A percentile compares a stretch with the other conserved stretches of the same genome.
Evolutionary conservation across 2,329 filamentous ascomycete species (phyloP).

Genomic region (Colletotrichum noveboracense): DNA sequence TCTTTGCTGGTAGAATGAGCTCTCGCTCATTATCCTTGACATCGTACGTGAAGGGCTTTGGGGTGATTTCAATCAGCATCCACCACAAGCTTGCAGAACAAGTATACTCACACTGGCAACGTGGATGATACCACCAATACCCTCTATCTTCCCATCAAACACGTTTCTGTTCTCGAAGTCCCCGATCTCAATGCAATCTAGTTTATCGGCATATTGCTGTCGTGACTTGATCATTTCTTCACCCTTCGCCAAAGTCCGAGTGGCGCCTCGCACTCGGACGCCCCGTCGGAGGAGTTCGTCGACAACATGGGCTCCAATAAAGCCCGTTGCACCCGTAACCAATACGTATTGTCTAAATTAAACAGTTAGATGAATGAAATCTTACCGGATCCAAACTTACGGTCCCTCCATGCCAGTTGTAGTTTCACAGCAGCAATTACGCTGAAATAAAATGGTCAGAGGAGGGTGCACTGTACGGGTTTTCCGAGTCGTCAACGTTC

Average conservation of each 20-base stretch:
- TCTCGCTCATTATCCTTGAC: constrained; percentile 49
- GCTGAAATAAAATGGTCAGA: neutral
- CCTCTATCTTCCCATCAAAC: constrained; percentile 42
- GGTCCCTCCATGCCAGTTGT: neutral
- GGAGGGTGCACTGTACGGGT: too few species aligned
- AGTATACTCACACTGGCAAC: constrained; percentile 42
- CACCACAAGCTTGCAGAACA: rapidly evolving
- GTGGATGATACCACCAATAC: constrained; percentile 48
- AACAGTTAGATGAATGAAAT: rapidly evolving
- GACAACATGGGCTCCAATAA: constrained; percentile 36
- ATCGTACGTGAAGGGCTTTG: constrained; percentile 47
- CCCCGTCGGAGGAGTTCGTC: constrained; percentile 33
- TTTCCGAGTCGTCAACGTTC: too few species aligned
- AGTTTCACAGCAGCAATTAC: neutral
- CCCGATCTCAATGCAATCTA: constrained; percentile 47
- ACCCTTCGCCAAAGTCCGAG: constrained; percentile 33
- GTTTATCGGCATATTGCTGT: constrained; percentile 34
- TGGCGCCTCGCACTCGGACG: constrained; percentile 34
- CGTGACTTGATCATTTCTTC: constrained; percentile 40
- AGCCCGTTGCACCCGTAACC: constrained; percentile 8
- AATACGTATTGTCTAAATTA: neutral
- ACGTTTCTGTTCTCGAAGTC: constrained; percentile 45
- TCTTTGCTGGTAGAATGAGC: constrained; percentile 49
- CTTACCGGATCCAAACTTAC: neutral
- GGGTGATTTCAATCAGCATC: neutral